phyloP scores from a whole-genome alignment of 805 yeast genomes.

The Pichia rugopelliculosa region DNA sequence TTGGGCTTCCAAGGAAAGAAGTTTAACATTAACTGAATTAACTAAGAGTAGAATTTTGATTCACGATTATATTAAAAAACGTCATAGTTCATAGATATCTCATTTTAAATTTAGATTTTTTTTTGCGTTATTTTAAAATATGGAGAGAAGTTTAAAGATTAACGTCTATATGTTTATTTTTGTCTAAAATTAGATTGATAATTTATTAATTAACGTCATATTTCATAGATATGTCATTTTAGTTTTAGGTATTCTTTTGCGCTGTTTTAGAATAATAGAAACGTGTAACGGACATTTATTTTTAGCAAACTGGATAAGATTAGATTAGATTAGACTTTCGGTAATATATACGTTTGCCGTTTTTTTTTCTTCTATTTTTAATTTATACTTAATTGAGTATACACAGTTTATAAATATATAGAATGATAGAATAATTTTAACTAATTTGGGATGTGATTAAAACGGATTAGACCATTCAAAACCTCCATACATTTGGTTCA shows the following conservation, averaged over 20 bases:
- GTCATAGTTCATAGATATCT: neutral
- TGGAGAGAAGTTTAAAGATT: neutral
- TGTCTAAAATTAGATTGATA: too few relatives aligned
- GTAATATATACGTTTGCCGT: too few relatives aligned
- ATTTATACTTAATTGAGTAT: too few relatives aligned
- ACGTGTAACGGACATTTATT: too few relatives aligned
- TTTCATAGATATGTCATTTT: neutral
- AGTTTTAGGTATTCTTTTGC: neutral
- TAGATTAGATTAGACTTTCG: too few relatives aligned
- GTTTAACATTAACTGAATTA: slow-evolving; percentile 10
- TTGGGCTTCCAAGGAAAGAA: slow-evolving; percentile 15
- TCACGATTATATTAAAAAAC: slow-evolving; percentile 4
- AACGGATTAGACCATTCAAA: slow-evolving; percentile 16
- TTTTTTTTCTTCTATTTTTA: too few relatives aligned
- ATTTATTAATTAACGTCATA: slow-evolving; percentile 1
- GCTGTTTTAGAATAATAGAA: neutral
- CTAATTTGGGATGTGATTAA: too few relatives aligned
- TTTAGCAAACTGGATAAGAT: too few relatives aligned
- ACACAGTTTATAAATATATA: neutral
- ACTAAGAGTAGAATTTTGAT: slow-evolving; percentile 12
- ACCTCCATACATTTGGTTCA: slow-evolving; percentile 26
- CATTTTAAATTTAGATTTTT: too few relatives aligned
- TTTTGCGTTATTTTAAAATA: neutral
- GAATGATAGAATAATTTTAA: too few relatives aligned
- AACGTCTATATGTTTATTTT: too few relatives aligned